These are phyloP conservation scores for Penicillium decumbens DNA, from an alignment of 2,329 filamentous ascomycete genomes.

Conservation along the genomic window DNA sequence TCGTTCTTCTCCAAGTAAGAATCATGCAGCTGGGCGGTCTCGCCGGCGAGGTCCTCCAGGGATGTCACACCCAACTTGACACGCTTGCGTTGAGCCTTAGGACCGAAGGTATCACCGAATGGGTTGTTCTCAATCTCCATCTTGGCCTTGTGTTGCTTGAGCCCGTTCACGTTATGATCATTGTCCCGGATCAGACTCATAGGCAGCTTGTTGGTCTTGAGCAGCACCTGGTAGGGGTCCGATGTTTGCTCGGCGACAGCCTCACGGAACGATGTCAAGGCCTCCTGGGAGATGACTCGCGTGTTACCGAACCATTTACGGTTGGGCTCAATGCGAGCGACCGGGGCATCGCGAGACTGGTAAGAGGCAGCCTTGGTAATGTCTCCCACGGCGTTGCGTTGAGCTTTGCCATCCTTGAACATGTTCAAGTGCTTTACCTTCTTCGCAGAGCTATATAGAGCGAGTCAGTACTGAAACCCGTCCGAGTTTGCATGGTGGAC, in stretches of 20 bases:
- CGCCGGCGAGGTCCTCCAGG: slow-evolving; percentile 74
- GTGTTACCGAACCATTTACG: slow-evolving; percentile 98
- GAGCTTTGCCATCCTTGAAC: slow-evolving; percentile 79
- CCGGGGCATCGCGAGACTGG: slow-evolving; percentile 76
- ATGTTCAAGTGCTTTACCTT: slow-evolving; percentile 85
- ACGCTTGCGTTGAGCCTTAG: slow-evolving; percentile 86
- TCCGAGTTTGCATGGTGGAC: slow-evolving; percentile 1
- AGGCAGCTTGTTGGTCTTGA: slow-evolving; percentile 95
- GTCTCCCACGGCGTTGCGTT: slow-evolving; percentile 75
- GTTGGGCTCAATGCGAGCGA: slow-evolving; percentile 88
- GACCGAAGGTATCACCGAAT: slow-evolving; percentile 84
- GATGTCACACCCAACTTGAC: slow-evolving; percentile 81
- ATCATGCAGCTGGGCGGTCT: slow-evolving; percentile 75
- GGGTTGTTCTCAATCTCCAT: slow-evolving; percentile 84
- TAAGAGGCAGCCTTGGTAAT: slow-evolving; percentile 79
- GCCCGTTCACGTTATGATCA: slow-evolving; percentile 64
- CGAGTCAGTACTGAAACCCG: slow-evolving; percentile 8
- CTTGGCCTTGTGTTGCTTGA: slow-evolving; percentile 91
- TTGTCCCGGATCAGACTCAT: slow-evolving; percentile 88
- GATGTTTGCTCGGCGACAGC: slow-evolving; percentile 86
- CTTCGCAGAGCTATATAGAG: slow-evolving; percentile 59
- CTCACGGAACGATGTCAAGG: slow-evolving; percentile 77
- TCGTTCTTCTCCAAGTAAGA: slow-evolving; percentile 75
- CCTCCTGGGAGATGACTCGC: slow-evolving; percentile 82
- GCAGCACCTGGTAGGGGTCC: slow-evolving; percentile 88